These are phyloP conservation scores for Leccinum barrowsii DNA, from an alignment of 768 basidiomycete species.

Conservation along the genomic window DNA sequence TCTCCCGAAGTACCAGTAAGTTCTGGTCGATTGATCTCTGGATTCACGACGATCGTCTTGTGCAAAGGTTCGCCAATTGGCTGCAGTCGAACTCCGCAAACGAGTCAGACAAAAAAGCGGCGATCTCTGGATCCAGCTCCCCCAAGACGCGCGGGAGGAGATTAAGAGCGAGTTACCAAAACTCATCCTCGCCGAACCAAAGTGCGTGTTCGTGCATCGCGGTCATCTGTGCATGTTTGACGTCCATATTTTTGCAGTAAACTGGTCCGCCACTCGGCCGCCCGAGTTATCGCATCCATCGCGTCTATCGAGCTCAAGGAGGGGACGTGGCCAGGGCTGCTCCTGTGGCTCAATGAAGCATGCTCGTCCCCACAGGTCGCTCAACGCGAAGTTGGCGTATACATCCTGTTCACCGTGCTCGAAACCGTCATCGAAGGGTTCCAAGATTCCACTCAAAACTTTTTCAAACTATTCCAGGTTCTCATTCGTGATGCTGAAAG, in stretches of 20 bases:
- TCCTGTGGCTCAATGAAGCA: conserved; percentile 82
- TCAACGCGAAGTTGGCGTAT: conserved; percentile 91
- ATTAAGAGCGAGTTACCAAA: conserved; percentile 85
- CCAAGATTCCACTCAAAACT: conserved; percentile 64
- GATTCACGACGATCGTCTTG: conserved; percentile 4
- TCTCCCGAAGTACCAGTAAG: conserved; percentile 82
- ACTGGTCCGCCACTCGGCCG: conserved; percentile 88
- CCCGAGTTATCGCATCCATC: conserved; percentile 90
- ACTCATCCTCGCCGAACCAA: conserved; percentile 70
- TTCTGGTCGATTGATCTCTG: conserved; percentile 19
- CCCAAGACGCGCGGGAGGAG: conserved; percentile 64
- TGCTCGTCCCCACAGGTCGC: conserved; percentile 62
- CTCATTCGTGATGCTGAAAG: conserved; percentile 82
- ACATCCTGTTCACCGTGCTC: conserved; percentile 85
- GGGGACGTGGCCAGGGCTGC: conserved; percentile 80
- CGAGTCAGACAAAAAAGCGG: conserved; percentile 79
- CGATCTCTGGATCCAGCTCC: conserved; percentile 74
- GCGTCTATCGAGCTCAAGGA: conserved; percentile 82
- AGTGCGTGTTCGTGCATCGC: conserved; percentile 44
- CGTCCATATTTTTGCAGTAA: conserved; percentile 46
- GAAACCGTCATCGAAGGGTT: conserved; percentile 91
- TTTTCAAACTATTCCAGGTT: conserved; percentile 77
- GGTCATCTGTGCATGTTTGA: background rate
- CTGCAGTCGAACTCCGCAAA: conserved; percentile 95
- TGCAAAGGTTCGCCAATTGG: conserved; percentile 87